Percentiles rank a stretch among this genome's conserved stretches.
These are phyloP conservation scores for Alternaria brassicae DNA, from an alignment of 2,329 filamentous ascomycete species.

Conservation along the genomic window DNA sequence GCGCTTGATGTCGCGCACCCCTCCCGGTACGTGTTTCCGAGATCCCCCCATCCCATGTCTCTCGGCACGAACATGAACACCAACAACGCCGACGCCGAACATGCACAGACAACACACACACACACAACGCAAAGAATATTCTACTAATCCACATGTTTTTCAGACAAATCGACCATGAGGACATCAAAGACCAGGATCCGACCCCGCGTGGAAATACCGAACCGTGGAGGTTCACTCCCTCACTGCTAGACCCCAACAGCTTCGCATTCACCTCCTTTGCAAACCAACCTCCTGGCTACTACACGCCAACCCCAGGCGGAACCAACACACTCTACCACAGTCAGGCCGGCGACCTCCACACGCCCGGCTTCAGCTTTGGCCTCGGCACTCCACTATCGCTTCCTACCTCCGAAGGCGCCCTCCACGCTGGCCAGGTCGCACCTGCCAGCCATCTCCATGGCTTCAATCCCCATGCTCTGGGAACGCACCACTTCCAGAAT, in stretches of 20 bases:
- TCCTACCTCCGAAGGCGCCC: slow-evolving; percentile 70
- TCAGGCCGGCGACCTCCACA: slow-evolving; percentile 86
- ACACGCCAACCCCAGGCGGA: slow-evolving; percentile 84
- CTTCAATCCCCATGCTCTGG: slow-evolving; percentile 63
- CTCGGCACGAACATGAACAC: slow-evolving; percentile 12
- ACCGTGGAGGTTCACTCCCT: slow-evolving; percentile 86
- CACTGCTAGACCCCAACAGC: slow-evolving; percentile 83
- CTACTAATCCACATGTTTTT: not conserved
- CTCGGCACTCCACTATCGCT: slow-evolving; percentile 84
- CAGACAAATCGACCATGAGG: slow-evolving; percentile 56
- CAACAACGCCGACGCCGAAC: not conserved
- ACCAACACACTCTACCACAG: slow-evolving; percentile 81
- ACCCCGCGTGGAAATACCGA: slow-evolving; percentile 82
- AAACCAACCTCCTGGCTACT: slow-evolving; percentile 82
- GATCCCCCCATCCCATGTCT: slow-evolving; percentile 11
- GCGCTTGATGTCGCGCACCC: slow-evolving; percentile 56
- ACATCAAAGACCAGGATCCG: slow-evolving; percentile 78
- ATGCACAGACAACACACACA: not conserved
- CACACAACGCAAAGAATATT: not conserved
- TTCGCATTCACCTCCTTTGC: slow-evolving; percentile 81
- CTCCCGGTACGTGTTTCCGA: slow-evolving; percentile 51
- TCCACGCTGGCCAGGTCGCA: slow-evolving; percentile 64
- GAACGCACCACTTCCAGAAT: slow-evolving; percentile 61
- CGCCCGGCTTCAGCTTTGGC: slow-evolving; percentile 75
- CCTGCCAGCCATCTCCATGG: slow-evolving; percentile 63